These are phyloP conservation scores for Torrubiellomyces zombiae DNA, from an alignment of 2,329 filamentous ascomycete genomes.

Conservation along the genomic window DNA sequence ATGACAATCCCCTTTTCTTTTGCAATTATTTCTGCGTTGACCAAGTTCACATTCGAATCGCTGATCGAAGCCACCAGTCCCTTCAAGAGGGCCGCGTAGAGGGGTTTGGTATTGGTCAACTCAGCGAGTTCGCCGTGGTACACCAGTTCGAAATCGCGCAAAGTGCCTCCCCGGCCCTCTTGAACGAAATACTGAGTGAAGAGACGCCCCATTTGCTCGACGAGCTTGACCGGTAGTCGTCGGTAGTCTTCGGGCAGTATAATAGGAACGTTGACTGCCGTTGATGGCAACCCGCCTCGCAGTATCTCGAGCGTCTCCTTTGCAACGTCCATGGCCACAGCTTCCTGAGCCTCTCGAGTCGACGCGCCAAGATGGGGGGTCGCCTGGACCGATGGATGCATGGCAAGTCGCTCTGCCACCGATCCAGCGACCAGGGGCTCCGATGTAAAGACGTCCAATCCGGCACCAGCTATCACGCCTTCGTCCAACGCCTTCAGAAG, in stretches of 20 bases:
- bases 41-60: conserved; percentile 59
- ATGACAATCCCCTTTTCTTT: conserved; percentile 64
- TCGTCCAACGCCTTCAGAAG: conserved; percentile 53
- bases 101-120: conserved; percentile 58
- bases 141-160: conserved; percentile 55
- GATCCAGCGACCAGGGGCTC: conserved; percentile 46
- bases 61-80: conserved; percentile 56
- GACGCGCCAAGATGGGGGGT: conserved; percentile 70
- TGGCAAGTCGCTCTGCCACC: conserved; percentile 43
- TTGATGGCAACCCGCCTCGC: conserved; percentile 53
- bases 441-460: conserved; percentile 62
- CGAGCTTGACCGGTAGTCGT: conserved; percentile 56
- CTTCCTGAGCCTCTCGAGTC: conserved; percentile 70
- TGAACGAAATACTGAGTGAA: conserved; percentile 60
- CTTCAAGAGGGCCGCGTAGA: conserved; percentile 66
- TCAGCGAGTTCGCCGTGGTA: conserved; percentile 61
- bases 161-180: conserved; percentile 22
- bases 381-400: conserved; percentile 55
- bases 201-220: conserved; percentile 64
- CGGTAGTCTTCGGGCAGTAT: conserved; percentile 69
- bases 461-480: conserved; percentile 59
- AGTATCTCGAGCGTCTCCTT: conserved; percentile 63
- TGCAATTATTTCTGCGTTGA: conserved; percentile 62
- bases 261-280: conserved; percentile 65
- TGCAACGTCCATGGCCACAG: conserved; percentile 69